phyloP scores from a whole-genome alignment of 1,284 basidiomycete species.

The Puccinia hordei region DNA sequence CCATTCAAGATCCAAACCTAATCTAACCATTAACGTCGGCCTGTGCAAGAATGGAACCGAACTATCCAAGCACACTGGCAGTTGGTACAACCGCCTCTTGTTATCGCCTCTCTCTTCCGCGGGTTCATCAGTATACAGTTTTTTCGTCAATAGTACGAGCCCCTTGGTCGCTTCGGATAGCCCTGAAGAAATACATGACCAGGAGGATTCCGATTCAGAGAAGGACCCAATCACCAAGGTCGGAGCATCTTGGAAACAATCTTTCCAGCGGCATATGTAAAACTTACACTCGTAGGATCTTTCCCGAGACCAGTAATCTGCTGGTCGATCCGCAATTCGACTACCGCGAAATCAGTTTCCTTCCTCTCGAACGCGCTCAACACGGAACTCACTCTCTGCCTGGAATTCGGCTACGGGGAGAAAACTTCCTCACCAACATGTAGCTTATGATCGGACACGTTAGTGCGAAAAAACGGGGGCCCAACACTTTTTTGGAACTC shows the following conservation, averaged over 20 bases:
- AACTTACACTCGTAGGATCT: background rate
- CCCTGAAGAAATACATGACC: too few relatives aligned
- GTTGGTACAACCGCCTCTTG: slow-evolving; percentile 44
- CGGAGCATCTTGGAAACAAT: background rate
- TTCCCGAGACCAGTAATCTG: too few relatives aligned
- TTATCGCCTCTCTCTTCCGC: slow-evolving; percentile 45
- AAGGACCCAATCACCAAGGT: background rate
- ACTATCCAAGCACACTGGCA: slow-evolving; percentile 8
- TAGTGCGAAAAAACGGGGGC: too few relatives aligned
- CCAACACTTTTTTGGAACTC: too few relatives aligned
- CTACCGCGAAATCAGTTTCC: too few relatives aligned
- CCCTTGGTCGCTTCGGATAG: background rate
- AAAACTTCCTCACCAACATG: too few relatives aligned
- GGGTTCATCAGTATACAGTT: slow-evolving; percentile 41
- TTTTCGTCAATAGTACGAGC: slow-evolving; percentile 11
- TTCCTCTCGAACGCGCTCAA: too few relatives aligned
- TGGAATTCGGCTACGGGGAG: too few relatives aligned
- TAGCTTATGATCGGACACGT: too few relatives aligned
- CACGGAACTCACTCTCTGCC: background rate
- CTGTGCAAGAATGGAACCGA: background rate
- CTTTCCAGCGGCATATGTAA: slow-evolving; percentile 18
- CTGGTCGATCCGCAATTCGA: too few relatives aligned
- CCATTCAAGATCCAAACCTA: slow-evolving; percentile 7
- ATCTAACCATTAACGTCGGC: slow-evolving; percentile 36
- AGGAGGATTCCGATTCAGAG: too few relatives aligned